Base-by-base conservation (phyloP, 2,329 filamentous ascomycete species). In the Phialemonium atrogriseum region DNA sequence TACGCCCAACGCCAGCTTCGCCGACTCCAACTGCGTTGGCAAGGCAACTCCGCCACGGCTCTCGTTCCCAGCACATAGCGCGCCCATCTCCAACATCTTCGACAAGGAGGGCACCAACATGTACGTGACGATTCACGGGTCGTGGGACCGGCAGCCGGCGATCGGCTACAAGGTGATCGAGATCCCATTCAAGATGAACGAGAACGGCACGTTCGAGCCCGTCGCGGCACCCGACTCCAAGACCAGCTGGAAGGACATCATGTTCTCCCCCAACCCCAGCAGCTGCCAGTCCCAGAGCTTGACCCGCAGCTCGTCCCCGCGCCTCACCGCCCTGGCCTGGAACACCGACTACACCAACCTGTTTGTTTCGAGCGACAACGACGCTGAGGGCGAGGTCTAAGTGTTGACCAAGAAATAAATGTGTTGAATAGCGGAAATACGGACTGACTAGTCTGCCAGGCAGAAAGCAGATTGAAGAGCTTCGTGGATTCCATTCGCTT, bases 71-170 rank as follows among this genome's bases (percentile, higher is more conserved):
- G 37, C 37, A 3, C 37, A 39, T 28, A 34, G 25, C 30, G 37
- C 37, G 11, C 37, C 37, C 20, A 39, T 39, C 30, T 28, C 27
- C 13, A 27, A 24, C 30, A 16, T 24, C 8, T 39, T 39, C 24
- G 30, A 39, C 24, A 27, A 28, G n/a, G 34, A 11, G 4, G 37
- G 26, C 9, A 24, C 24, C 10, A 36, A 36, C 34, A 30, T 39
- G 34, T 39, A 39, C 31, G 27, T 39, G 19, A 39, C 37, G 9
- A 33, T 39, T 20, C 37, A 37, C 24, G 37, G 37, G 13, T 39
- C 37, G 17, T 39, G 37, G 37, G 25, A 37, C 37, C 30, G 37
- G 14, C 31, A 29, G 23, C 37, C 37, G 10, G 33, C 37, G 7
- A 37, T 28, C 6, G 37, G 37, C 12, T 39, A 31, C 31, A 37